Base-by-base conservation (phyloP, 345 rosid genomes). In the Salix brachista region DNA sequence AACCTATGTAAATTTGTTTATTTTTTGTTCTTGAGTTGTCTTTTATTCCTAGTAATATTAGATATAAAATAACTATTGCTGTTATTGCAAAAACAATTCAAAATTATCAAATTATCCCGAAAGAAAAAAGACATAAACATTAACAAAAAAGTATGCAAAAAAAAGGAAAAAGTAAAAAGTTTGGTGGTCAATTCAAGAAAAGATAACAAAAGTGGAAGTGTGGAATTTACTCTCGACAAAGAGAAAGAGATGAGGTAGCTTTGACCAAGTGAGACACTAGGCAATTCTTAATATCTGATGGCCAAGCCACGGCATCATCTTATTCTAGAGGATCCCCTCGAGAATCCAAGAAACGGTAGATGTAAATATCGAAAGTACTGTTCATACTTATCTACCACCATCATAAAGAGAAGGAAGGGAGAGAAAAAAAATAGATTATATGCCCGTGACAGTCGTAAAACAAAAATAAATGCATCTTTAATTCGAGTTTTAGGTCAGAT, bases 101-200 rank as follows among this genome's bases (percentile, higher is more conserved):
- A n/a, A n/a, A n/a, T n/a, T n/a, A n/a, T n/a, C n/a, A n/a, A n/a
- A n/a, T n/a, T n/a, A n/a, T n/a, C n/a, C n/a, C n/a, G n/a, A n/a
- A n/a, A n/a, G n/a, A n/a, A n/a, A n/a, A n/a, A n/a, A n/a, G n/a
- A n/a, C n/a, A n/a, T n/a, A n/a, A n/a, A n/a, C n/a, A n/a, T n/a
- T n/a, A n/a, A n/a, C n/a, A n/a, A n/a, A n/a, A n/a, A n/a, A n/a
- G n/a, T n/a, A n/a, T n/a, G n/a, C n/a, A 76, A 0, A 14, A n/a
- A n/a, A n/a, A n/a, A n/a, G n/a, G n/a, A 4, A 65, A 5, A 44
- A 19, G 21, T 44, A 23, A 66, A 61, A 28, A 52, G 37, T 64
- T 67, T 65, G 80, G 83, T 65, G 80, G 83, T 82, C 84, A 80
- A 77, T 71, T 77, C 76, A 64, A 78, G 71, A 54, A 77, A 77